These are phyloP conservation scores for Sistotremastrum niveocremeum DNA, from an alignment of 768 basidiomycete genomes.

Conservation along the genomic window DNA sequence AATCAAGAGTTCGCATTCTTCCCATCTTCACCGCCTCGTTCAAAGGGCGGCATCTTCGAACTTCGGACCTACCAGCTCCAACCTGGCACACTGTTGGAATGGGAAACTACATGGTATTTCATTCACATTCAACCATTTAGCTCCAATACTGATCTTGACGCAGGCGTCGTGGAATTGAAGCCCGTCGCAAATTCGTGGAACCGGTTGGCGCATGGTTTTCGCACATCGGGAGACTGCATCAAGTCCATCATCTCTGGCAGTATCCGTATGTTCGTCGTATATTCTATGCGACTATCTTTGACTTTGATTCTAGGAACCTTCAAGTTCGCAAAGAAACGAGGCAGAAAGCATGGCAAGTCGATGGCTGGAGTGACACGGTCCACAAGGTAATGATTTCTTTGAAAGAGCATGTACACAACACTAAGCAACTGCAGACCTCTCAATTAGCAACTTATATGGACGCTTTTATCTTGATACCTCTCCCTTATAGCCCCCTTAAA, in stretches of 20 bases:
- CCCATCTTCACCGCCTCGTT: constrained; percentile 77
- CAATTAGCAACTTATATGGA: constrained; percentile 82
- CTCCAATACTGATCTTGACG: constrained; percentile 1
- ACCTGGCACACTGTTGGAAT: constrained; percentile 84
- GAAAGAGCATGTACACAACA: constrained; percentile 6
- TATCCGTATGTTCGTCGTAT: constrained; percentile 51
- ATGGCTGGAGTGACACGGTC: constrained; percentile 93
- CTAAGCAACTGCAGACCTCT: constrained; percentile 48
- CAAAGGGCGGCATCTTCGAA: constrained; percentile 88
- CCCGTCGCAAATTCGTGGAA: constrained; percentile 71
- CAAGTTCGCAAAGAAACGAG: constrained; percentile 72
- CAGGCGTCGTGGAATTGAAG: constrained; percentile 91
- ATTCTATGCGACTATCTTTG: constrained; percentile 5
- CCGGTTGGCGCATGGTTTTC: constrained; percentile 91
- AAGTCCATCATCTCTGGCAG: constrained; percentile 97
- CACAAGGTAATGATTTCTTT: constrained; percentile 51
- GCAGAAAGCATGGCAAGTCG: constrained; percentile 86
- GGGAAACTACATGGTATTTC: constrained; percentile 80
- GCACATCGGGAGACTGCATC: constrained; percentile 69
- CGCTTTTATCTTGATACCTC: constrained; percentile 64
- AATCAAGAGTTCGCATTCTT: constrained; percentile 94
- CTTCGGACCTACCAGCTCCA: constrained; percentile 77
- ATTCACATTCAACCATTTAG: not conserved
- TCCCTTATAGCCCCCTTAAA: constrained; percentile 78
- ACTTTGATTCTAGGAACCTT: constrained; percentile 37